Base-by-base conservation (phyloP, 345 rosid genomes). In the Turritis glabra region DNA sequence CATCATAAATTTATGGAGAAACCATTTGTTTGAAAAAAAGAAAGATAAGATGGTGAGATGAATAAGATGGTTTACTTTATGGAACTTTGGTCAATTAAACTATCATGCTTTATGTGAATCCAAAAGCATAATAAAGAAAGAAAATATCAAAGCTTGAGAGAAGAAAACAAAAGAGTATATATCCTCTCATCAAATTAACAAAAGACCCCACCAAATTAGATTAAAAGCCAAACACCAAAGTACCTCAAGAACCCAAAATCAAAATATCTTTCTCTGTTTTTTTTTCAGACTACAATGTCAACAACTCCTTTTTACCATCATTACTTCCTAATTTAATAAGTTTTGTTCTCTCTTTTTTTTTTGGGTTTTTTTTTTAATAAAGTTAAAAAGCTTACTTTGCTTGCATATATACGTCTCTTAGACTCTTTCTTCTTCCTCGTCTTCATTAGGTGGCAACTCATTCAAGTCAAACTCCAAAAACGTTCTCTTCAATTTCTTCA, bases 381-480 rank as follows among this genome's bases (percentile, higher is more conserved):
- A 23, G 72, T 61, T 53, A 69, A 33, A 44, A 68, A 60, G 25
- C 72, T 77, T 64, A 77, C 77, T 37, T 72, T 72, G 68, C 26
- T 15, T 57, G 72, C 77, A 71, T 71, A 77, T 71, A 29, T 66
- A 77, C 77, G 67, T 71, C 64, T 61, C 57, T 56, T 77, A 58
- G 73, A 72, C 77, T 72, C 64, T 33, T 44, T 56, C 80, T 76
- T 64, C 69, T 37, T 43, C 72, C 43, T 71, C 72, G n/a, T 72
- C 76, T 66, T 71, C 73, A 8, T 72, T 59, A 55, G 80, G 73
- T 57, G 80, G 80, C 73, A 66, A 26, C 63, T 77, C 73, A 56
- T 77, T 77, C 72, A 77, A 77, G 77, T 77, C 80, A 71, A 77
- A 71, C 17, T 57, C 66, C 68, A 77, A 33, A 50, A 71, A 29